A percentile compares a stretch with the other conserved stretches of the same genome.
Conservation (phyloP, 257 asterid species). For the Capsicum chinense region DNA sequence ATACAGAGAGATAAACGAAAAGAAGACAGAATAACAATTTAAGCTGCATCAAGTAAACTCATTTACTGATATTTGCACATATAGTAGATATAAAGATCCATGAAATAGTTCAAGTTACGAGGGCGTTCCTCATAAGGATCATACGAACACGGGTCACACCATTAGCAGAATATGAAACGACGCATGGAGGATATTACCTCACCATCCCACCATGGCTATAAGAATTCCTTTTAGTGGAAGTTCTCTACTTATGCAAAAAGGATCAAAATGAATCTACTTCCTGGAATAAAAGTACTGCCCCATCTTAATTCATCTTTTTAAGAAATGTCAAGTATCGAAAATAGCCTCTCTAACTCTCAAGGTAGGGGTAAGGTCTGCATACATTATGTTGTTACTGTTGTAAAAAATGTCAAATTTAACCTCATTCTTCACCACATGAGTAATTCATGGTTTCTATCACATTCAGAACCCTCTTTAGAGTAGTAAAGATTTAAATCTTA, state of each 20-base stretch:
- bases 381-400: not conserved
- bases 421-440: not conserved
- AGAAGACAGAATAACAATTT: not conserved
- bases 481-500: not conserved
- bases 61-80: slow-evolving; percentile 9
- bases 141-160: slow-evolving; percentile 17
- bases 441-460: not conserved
- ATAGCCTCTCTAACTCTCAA: too few relatives aligned
- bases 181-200: not conserved
- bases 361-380: too few relatives aligned
- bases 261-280: not conserved
- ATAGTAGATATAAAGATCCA: not conserved
- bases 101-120: not conserved
- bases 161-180: slow-evolving; percentile 1
- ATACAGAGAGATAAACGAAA: slow-evolving; percentile 5
- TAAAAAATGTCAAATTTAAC: not conserved
- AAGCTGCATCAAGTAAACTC: not conserved
- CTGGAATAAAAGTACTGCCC: not conserved
- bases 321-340: not conserved
- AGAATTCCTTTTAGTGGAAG: not conserved
- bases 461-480: not conserved
- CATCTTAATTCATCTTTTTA: not conserved
- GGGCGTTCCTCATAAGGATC: slow-evolving; percentile 12
- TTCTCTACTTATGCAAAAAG: not conserved
- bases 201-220: not conserved